Evolutionary conservation across 2,329 filamentous ascomycete species (phyloP).

Genomic region (Beauveria asiatica): DNA sequence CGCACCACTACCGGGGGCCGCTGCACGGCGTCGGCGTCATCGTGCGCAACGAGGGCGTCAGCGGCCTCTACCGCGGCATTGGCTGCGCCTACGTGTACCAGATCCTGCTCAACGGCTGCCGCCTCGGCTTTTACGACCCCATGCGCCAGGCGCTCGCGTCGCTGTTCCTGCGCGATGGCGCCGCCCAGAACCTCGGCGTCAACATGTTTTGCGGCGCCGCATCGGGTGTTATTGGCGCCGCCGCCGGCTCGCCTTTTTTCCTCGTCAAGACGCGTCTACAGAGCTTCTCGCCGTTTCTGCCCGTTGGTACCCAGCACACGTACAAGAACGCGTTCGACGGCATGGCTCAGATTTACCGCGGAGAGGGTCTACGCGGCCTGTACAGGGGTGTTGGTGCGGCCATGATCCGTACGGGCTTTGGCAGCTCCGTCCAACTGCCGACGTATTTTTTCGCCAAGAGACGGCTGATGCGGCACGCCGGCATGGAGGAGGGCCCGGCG

Average conservation of each 20-base stretch:
- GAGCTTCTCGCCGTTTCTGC: slow-evolving; percentile 84
- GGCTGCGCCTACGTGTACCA: slow-evolving; percentile 95
- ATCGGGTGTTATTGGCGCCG: slow-evolving; percentile 84
- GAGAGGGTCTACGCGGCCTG: slow-evolving; percentile 70
- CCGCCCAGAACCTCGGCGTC: slow-evolving; percentile 75
- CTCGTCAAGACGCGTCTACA: slow-evolving; percentile 94
- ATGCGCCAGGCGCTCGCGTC: slow-evolving; percentile 65
- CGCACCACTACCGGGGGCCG: slow-evolving; percentile 82
- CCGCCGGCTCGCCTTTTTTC: slow-evolving; percentile 94
- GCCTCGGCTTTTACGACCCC: slow-evolving; percentile 95
- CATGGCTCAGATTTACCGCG: slow-evolving; percentile 65
- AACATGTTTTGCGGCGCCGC: slow-evolving; percentile 90
- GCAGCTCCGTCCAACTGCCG: slow-evolving; percentile 89
- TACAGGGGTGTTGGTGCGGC: slow-evolving; percentile 88
- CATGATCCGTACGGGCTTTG: slow-evolving; percentile 93
- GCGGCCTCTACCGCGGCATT: slow-evolving; percentile 79
- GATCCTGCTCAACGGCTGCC: slow-evolving; percentile 90
- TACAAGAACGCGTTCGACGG: slow-evolving; percentile 85
- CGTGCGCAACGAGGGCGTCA: slow-evolving; percentile 77
- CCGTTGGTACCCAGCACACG: slow-evolving; percentile 92
- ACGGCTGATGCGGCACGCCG: slow-evolving; percentile 68
- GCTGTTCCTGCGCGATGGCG: slow-evolving; percentile 61
- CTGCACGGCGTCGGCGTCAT: slow-evolving; percentile 88
- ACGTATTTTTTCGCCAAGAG: slow-evolving; percentile 98
- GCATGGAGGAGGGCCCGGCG: slow-evolving; percentile 82